These are phyloP conservation scores for Alloascoidea africana DNA, from an alignment of 805 yeast genomes.

Conservation along the genomic window DNA sequence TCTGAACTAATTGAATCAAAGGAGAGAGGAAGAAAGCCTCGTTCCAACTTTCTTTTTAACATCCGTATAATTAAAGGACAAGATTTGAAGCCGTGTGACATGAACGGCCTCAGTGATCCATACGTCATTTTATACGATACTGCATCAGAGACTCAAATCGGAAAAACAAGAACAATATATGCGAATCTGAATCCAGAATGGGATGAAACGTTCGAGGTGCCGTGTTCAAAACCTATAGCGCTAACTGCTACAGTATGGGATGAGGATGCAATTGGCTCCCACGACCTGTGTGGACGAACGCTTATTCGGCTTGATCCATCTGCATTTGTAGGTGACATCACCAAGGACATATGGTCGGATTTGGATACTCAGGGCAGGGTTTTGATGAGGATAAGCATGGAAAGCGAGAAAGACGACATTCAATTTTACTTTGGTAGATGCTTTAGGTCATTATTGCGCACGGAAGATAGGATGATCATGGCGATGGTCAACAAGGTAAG, in stretches of 20 bases:
- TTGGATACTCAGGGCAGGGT: conserved; percentile 58
- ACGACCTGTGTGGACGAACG: conserved; percentile 54
- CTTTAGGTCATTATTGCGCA: conserved; percentile 44
- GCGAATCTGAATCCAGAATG: conserved; percentile 63
- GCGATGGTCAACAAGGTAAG: conserved; percentile 63
- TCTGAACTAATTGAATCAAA: neutral
- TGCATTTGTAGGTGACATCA: conserved; percentile 51
- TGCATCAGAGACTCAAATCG: conserved; percentile 35
- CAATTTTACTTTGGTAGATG: conserved; percentile 69
- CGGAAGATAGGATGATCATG: conserved; percentile 52
- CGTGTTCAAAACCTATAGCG: conserved; percentile 26
- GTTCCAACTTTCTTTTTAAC: conserved; percentile 42
- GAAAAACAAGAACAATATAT: conserved; percentile 51
- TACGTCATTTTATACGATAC: conserved; percentile 52
- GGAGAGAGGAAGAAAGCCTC: neutral
- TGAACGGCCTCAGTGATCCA: conserved; percentile 34
- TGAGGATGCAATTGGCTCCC: conserved; percentile 34
- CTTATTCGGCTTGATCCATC: conserved; percentile 44
- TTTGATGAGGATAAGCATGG: conserved; percentile 53
- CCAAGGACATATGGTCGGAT: conserved; percentile 42
- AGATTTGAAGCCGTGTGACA: conserved; percentile 31
- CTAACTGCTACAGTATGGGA: conserved; percentile 61
- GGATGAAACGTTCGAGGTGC: conserved; percentile 73
- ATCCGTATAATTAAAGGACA: conserved; percentile 51
- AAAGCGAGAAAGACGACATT: conserved; percentile 69